Evolutionary conservation across 441 rosid genomes (phyloP).

Genomic region (Populus hybrid): DNA sequence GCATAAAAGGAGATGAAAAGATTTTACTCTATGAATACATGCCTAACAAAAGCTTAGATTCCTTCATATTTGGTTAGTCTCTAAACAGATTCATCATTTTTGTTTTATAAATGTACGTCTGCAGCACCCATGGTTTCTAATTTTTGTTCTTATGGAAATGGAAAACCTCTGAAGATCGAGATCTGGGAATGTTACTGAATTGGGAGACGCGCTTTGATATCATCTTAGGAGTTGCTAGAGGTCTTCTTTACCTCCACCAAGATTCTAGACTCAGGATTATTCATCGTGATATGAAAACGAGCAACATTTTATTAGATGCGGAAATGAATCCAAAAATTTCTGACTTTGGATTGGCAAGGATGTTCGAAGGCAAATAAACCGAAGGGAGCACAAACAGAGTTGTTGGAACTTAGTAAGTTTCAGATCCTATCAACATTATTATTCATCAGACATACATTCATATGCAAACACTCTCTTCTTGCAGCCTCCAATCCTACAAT

Average conservation of each 20-base stretch:
- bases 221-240: slow-evolving; percentile 53
- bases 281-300: slow-evolving; percentile 28
- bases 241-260: slow-evolving; percentile 65
- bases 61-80: slow-evolving; percentile 47
- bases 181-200: slow-evolving; percentile 23
- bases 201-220: slow-evolving; percentile 50
- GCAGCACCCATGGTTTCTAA: background rate
- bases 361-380: slow-evolving; percentile 54
- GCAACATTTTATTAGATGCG: slow-evolving; percentile 72
- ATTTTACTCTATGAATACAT: slow-evolving; percentile 29
- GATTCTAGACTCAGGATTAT: slow-evolving; percentile 59
- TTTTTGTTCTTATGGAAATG: too few species aligned
- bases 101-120: too few species aligned
- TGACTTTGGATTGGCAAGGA: slow-evolving; percentile 82
- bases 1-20: slow-evolving; percentile 45
- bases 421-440: background rate
- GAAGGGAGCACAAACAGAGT: slow-evolving; percentile 52
- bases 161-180: slow-evolving; percentile 32
- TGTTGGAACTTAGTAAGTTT: slow-evolving; percentile 64
- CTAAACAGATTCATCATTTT: background rate
- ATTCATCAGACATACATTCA: background rate
- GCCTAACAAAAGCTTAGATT: slow-evolving; percentile 39
- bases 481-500: background rate
- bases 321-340: slow-evolving; percentile 78
- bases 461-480: background rate